phyloP scores from a whole-genome alignment of 164 flowering plant genomes.

The Umbilicus rupestris region DNA sequence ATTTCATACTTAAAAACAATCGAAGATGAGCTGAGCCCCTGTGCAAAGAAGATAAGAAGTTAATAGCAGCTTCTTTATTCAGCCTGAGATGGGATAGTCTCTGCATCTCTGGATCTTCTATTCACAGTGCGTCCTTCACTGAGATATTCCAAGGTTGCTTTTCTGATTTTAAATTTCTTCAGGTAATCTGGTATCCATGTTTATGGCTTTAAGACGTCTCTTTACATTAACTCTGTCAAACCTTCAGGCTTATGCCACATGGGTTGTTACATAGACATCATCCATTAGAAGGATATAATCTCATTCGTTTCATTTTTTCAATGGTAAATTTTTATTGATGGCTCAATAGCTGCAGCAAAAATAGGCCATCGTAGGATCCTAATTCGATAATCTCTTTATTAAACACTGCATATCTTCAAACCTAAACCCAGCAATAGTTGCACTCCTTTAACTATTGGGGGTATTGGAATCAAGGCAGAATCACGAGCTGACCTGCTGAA shows the following conservation, averaged over 20 bases:
- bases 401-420: too few species aligned
- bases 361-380: too few species aligned
- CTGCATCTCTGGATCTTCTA: background rate
- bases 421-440: too few species aligned
- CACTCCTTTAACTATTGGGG: too few species aligned
- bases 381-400: too few species aligned
- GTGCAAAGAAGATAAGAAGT: too few species aligned
- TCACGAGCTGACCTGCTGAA: too few species aligned
- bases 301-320: background rate
- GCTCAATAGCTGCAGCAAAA: background rate
- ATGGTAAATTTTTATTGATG: background rate
- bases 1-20: background rate
- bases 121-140: background rate
- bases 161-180: background rate
- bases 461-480: too few species aligned
- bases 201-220: background rate
- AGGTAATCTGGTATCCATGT: background rate
- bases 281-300: too few species aligned
- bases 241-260: background rate
- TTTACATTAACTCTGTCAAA: background rate
- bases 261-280: background rate
- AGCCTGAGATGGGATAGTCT: too few species aligned
- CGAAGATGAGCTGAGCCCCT: too few species aligned
- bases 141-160: background rate
- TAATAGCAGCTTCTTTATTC: too few species aligned